Conservation (phyloP, 805 yeast species). For the Torulaspora indica region DNA sequence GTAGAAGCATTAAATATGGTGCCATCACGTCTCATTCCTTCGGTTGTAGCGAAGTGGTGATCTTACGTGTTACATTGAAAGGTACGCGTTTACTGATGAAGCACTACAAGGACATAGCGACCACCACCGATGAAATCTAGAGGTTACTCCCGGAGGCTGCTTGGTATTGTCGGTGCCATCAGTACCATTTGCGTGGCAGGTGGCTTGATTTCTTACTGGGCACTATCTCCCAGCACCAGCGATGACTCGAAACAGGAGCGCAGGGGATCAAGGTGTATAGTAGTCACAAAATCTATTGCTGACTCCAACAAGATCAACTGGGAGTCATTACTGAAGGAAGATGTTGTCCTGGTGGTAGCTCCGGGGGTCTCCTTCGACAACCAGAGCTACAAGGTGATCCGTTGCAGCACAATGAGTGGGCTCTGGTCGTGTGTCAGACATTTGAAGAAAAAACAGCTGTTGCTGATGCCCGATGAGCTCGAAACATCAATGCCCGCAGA, state of each 20-base stretch:
- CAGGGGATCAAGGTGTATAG: slow-evolving; percentile 16
- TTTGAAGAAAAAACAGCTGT: slow-evolving; percentile 37
- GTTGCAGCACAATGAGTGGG: slow-evolving; percentile 46
- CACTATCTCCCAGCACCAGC: background rate
- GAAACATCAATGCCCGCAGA: slow-evolving; percentile 31
- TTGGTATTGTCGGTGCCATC: slow-evolving; percentile 8
- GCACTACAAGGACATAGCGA: background rate
- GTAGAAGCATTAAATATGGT: slow-evolving; percentile 44
- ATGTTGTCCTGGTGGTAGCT: slow-evolving; percentile 36
- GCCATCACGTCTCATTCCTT: slow-evolving; percentile 5
- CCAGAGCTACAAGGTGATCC: slow-evolving; percentile 37
- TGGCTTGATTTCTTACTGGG: slow-evolving; percentile 11
- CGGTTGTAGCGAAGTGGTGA: background rate
- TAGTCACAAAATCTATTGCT: slow-evolving; percentile 20
- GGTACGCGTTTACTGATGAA: background rate
- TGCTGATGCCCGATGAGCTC: slow-evolving; percentile 30
- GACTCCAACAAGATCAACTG: slow-evolving; percentile 15
- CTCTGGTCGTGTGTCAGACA: slow-evolving; percentile 55
- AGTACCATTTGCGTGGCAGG: slow-evolving; percentile 8
- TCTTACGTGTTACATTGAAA: background rate
- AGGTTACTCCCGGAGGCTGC: slow-evolving; percentile 1
- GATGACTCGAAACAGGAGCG: background rate
- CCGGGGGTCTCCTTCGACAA: slow-evolving; percentile 27
- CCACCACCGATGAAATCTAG: background rate
- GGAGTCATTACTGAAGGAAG: slow-evolving; percentile 19